Evolutionary conservation across 257 asterid genomes (phyloP).

Genomic region (Agastache rugosa): DNA sequence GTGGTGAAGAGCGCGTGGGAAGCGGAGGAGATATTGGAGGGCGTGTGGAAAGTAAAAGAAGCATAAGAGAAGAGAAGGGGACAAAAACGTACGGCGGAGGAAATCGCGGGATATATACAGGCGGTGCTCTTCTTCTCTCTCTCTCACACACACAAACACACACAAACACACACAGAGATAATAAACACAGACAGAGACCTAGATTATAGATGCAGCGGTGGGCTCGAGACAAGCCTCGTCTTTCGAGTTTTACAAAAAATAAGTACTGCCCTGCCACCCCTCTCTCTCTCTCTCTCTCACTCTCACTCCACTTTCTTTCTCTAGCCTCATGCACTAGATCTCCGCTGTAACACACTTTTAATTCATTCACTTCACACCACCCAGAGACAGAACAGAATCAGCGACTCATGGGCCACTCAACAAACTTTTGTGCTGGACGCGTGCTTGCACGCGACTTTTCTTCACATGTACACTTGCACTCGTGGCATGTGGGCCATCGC

Average conservation of each 20-base stretch:
- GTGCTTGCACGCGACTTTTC: background rate
- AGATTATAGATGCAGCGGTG: conserved; percentile 38
- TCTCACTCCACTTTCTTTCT: conserved; percentile 5
- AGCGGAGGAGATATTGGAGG: conserved; percentile 6
- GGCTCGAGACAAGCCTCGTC: conserved; percentile 52
- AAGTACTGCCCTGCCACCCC: background rate
- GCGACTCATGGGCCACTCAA: background rate
- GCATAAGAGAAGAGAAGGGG: conserved; percentile 22
- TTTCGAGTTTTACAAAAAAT: conserved; percentile 21
- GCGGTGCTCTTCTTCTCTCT: conserved; percentile 15
- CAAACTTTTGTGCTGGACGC: background rate
- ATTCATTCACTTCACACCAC: background rate
- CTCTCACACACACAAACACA: background rate
- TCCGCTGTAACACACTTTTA: conserved; percentile 43
- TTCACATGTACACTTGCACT: no score
- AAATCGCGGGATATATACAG: conserved; percentile 50
- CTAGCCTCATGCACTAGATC: conserved; percentile 54
- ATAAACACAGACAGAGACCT: background rate
- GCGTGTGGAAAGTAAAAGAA: background rate
- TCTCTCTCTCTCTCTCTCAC: background rate
- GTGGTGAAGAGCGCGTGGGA: conserved; percentile 35
- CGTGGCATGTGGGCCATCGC: no score
- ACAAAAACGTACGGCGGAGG: conserved; percentile 51
- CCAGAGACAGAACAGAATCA: background rate
- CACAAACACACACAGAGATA: background rate